A percentile compares a stretch with the other conserved stretches of the same genome.
phyloP scores from a whole-genome alignment of 139 green algal species.

The Chlamydomonas asymmetrica region DNA sequence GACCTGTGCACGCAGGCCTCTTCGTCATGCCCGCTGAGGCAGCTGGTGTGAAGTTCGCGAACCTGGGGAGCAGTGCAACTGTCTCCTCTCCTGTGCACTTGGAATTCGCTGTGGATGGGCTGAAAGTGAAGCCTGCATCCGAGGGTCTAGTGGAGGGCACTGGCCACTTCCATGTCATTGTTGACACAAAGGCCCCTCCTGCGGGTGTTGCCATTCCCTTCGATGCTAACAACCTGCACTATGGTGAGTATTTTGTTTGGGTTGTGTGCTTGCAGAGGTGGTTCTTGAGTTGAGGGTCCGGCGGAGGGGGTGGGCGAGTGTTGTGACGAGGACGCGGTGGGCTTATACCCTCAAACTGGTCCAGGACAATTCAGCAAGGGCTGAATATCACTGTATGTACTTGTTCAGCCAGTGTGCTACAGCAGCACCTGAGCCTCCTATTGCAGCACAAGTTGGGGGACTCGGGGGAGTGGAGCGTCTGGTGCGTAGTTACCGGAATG shows the following conservation, averaged over 20 bases:
- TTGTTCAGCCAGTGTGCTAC: too few species aligned
- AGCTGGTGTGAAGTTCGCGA: constrained; percentile 21
- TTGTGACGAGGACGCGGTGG: too few species aligned
- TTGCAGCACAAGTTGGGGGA: too few species aligned
- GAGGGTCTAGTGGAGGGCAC: constrained; percentile 44
- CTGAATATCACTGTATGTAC: too few species aligned
- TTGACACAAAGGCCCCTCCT: constrained; percentile 30
- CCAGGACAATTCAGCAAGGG: too few species aligned
- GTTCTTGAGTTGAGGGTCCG: too few species aligned
- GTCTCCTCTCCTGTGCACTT: constrained; percentile 41
- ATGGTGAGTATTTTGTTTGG: not conserved
- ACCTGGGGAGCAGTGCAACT: constrained; percentile 2
- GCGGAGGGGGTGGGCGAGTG: too few species aligned
- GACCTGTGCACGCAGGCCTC: constrained; percentile 21
- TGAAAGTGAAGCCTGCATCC: constrained; percentile 41
- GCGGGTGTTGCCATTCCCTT: constrained; percentile 60
- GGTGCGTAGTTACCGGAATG: too few species aligned
- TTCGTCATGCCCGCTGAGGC: constrained; percentile 24
- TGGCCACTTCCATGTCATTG: constrained; percentile 57
- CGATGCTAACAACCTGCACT: constrained; percentile 65
- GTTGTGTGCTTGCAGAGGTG: too few species aligned
- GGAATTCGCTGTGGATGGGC: constrained; percentile 43
- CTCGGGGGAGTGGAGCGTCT: too few species aligned
- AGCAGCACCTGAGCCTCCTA: too few species aligned
- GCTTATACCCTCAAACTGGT: too few species aligned